Evolutionary conservation across 345 rosid species (phyloP).

Genomic region (Eutrema heterophyllum): DNA sequence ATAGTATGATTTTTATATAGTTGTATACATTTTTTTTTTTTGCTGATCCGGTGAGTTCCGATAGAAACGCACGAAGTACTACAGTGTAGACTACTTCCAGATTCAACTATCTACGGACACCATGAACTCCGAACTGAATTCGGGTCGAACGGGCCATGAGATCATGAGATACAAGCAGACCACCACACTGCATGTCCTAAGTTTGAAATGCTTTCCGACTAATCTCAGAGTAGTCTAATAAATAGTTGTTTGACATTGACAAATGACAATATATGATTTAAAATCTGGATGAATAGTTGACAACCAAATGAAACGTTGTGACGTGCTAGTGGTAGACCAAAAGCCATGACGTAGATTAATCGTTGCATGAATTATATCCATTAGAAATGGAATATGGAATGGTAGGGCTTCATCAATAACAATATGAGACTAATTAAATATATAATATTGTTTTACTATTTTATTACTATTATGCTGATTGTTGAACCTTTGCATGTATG

Average conservation of each 20-base stretch:
- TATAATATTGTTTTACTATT: neutral
- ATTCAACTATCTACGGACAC: too few relatives aligned
- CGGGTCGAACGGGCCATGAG: too few relatives aligned
- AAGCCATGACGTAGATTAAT: slow-evolving; percentile 14
- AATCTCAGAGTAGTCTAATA: too few relatives aligned
- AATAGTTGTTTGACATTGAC: neutral
- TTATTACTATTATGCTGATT: neutral
- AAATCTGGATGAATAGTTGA: neutral
- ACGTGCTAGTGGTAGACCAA: slow-evolving; percentile 19
- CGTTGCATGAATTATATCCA: slow-evolving; percentile 17
- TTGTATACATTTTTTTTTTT: too few relatives aligned
- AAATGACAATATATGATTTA: neutral
- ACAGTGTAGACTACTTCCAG: too few relatives aligned
- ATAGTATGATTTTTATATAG: neutral
- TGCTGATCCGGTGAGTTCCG: too few relatives aligned
- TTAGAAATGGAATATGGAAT: neutral
- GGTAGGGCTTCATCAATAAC: neutral
- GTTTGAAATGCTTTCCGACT: too few relatives aligned
- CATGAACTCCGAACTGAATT: too few relatives aligned
- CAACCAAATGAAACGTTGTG: neutral
- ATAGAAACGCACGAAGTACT: too few relatives aligned
- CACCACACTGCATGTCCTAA: too few relatives aligned
- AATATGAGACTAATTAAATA: neutral
- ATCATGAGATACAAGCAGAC: too few relatives aligned
- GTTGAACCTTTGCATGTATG: neutral